Evolutionary conservation across 2,329 filamentous ascomycete species (phyloP), one percentile per base, ranked within the genome.

Genomic region (Hypoxylon sp.): DNA sequence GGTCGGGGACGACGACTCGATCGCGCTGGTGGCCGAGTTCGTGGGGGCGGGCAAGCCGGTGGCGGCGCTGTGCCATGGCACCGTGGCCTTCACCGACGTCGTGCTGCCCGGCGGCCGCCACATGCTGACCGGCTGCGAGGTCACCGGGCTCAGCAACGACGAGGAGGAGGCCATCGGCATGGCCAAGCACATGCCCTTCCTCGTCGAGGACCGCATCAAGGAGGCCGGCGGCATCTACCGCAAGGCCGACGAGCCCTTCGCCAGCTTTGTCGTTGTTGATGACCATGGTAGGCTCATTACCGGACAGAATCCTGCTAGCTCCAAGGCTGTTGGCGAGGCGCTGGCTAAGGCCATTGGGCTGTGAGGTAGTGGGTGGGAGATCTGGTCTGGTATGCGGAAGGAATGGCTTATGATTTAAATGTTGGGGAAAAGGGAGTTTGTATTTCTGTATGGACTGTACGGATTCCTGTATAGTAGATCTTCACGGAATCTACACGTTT

Each of bases 61-160:
- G 11, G 77, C 84, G 0, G 85, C 88, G 3, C 86, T 91, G 41
- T 90, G 88, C 77, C 88, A 91, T 74, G 88, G 86, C 4, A 85
- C 88, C 2, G 83, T 83, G 3, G 88, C 82, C 10, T 77, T 91
- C 13, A 78, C 81, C 45, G 81, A 87, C 64, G 87, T 83, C 29
- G 83, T 80, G 66, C 68, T 79, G 17, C 62, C 74, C 4, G 75
- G 80, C 58, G 85, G 84, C 27, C 75, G 78, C 61, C 77, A 78
- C 47, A 73, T 89, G 8, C 72, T 90, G 33, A 73, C 79, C 46
- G 85, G 82, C 40, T 81, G 80, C 68, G 74, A 79, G 41, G 83
- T 86, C 20, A 88, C 86, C 0, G 86, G 83, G 8, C 86, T 87
- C 68, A 81, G 78, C 29, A 84, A 86, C 66, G 73, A 58, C 0